These are phyloP conservation scores for Nakazawaea wyomingensis DNA, from an alignment of 805 yeast genomes.

Conservation along the genomic window DNA sequence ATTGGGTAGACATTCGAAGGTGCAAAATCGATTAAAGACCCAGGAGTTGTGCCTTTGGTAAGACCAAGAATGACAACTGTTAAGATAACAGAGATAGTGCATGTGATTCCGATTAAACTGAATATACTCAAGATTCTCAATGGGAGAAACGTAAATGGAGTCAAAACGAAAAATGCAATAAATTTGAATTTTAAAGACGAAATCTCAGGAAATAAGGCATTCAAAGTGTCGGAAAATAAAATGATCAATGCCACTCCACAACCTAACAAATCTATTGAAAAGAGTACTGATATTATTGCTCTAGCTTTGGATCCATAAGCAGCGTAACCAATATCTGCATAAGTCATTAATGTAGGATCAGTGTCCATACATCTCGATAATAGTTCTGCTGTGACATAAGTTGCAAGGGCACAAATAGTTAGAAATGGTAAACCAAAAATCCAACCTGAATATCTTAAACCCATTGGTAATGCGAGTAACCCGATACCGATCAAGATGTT, in stretches of 20 bases:
- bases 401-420: constrained; percentile 54
- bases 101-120: constrained; percentile 51
- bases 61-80: constrained; percentile 45
- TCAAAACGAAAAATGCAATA: constrained; percentile 61
- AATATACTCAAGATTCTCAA: constrained; percentile 49
- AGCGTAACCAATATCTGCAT: constrained; percentile 85
- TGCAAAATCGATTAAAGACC: constrained; percentile 48
- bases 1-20: constrained; percentile 36
- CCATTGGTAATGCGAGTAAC: constrained; percentile 60
- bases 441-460: constrained; percentile 61
- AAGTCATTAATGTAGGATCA: constrained; percentile 75
- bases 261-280: constrained; percentile 73
- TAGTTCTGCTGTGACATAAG: constrained; percentile 73
- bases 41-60: constrained; percentile 39
- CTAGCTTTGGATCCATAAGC: constrained; percentile 78
- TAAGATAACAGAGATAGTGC: constrained; percentile 45
- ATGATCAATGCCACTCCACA: constrained; percentile 79
- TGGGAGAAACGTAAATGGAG: constrained; percentile 73
- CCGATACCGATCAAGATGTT: constrained; percentile 69
- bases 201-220: constrained; percentile 55
- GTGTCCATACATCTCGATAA: constrained; percentile 74
- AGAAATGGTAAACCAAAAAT: constrained; percentile 57
- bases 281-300: constrained; percentile 63
- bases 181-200: constrained; percentile 56
- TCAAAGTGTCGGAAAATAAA: constrained; percentile 79